Percentiles rank a stretch among this genome's conserved stretches.
phyloP scores from a whole-genome alignment of 306 rosid species.

The Rubus parviflorus region DNA sequence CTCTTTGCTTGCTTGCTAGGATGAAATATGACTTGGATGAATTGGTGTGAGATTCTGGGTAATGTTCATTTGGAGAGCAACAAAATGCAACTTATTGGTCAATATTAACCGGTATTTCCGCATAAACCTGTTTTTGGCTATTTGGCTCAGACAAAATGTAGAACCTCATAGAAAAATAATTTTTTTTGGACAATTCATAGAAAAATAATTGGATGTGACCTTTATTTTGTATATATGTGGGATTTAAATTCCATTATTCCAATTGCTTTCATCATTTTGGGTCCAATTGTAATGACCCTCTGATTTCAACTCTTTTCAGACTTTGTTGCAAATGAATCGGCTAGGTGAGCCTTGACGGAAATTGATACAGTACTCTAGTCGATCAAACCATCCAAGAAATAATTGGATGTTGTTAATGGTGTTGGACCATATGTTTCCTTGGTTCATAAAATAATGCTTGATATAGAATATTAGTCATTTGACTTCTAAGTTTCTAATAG shows the following conservation, averaged over 20 bases:
- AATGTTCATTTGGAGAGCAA: constrained; percentile 19
- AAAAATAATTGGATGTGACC: neutral
- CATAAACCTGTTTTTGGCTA: constrained; percentile 9
- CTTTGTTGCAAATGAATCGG: neutral
- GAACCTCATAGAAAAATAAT: neutral
- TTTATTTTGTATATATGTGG: neutral
- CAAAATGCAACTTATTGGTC: neutral
- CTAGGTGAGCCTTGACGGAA: neutral
- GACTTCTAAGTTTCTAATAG: neutral
- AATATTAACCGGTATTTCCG: constrained; percentile 2
- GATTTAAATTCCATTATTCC: no score
- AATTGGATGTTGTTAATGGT: neutral
- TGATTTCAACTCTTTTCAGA: neutral
- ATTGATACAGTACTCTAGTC: neutral
- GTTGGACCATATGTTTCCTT: neutral
- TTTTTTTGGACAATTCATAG: no score
- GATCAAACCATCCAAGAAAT: neutral
- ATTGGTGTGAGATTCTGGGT: neutral
- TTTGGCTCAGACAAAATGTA: neutral
- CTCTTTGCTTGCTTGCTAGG: neutral
- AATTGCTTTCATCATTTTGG: neutral
- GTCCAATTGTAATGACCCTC: constrained; percentile 1
- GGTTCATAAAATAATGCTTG: neutral
- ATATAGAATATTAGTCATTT: neutral
- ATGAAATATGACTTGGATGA: neutral